phyloP scores from a whole-genome alignment of 345 rosid genomes.

The Eutrema japonicum region DNA sequence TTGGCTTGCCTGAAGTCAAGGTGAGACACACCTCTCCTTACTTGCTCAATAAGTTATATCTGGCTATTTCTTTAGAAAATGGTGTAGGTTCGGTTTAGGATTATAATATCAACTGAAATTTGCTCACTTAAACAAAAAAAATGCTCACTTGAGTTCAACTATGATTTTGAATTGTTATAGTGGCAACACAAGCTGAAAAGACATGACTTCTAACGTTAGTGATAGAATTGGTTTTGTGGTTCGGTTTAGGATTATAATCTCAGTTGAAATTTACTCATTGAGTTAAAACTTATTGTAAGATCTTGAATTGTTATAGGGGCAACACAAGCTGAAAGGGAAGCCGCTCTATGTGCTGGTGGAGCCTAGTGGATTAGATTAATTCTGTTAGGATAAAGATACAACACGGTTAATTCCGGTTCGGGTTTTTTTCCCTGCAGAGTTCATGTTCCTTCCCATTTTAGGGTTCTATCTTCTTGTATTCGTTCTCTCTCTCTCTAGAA shows the following conservation, averaged over 20 bases:
- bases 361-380: constrained; percentile 61
- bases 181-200: constrained; percentile 62
- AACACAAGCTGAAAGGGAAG: constrained; percentile 71
- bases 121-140: too few species aligned
- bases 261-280: background rate
- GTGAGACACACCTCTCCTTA: constrained; percentile 39
- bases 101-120: background rate
- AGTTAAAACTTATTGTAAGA: background rate
- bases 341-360: constrained; percentile 75
- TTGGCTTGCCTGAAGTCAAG: constrained; percentile 78
- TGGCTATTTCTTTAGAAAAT: constrained; percentile 3
- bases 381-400: constrained; percentile 45
- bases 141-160: too few species aligned
- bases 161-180: constrained; percentile 35
- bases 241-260: constrained; percentile 8
- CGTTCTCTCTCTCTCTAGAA: constrained; percentile 10
- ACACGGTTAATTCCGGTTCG: constrained; percentile 30
- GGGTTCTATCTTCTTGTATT: constrained; percentile 9
- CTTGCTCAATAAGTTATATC: constrained; percentile 26
- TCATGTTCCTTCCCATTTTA: background rate
- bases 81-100: constrained; percentile 13
- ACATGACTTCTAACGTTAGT: background rate
- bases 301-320: constrained; percentile 51
- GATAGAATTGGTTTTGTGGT: background rate
- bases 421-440: background rate